Evolutionary conservation across 768 basidiomycete species (phyloP).

Genomic region (Phaeotremella fagi): DNA sequence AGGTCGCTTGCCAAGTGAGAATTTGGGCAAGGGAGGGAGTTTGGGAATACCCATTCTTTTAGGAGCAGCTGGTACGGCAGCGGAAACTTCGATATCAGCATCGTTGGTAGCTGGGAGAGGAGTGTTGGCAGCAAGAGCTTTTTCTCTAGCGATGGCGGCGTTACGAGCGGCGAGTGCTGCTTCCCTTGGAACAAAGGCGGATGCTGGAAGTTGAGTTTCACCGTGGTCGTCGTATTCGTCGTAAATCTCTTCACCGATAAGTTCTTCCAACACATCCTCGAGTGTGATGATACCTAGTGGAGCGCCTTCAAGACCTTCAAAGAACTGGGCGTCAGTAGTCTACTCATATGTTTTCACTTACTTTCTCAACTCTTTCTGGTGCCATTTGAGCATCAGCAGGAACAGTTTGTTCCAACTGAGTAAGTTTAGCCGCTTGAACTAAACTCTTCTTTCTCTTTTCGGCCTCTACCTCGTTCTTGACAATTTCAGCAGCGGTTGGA

Average conservation of each 20-base stretch:
- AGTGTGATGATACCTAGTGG: slow-evolving; percentile 88
- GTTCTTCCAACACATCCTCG: slow-evolving; percentile 87
- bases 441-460: slow-evolving; percentile 32
- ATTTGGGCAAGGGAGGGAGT: slow-evolving; percentile 15
- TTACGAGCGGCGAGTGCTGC: slow-evolving; percentile 28
- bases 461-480: slow-evolving; percentile 16
- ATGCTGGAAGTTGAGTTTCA: slow-evolving; percentile 48
- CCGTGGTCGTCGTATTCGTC: slow-evolving; percentile 76
- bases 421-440: slow-evolving; percentile 41
- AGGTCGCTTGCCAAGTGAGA: slow-evolving; percentile 17
- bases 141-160: slow-evolving; percentile 28
- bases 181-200: slow-evolving; percentile 50
- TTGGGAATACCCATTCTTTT: slow-evolving; percentile 9
- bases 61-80: background rate
- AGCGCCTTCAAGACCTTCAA: slow-evolving; percentile 77
- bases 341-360: slow-evolving; percentile 38
- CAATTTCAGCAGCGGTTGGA: slow-evolving; percentile 10
- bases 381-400: slow-evolving; percentile 80
- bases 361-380: slow-evolving; percentile 70
- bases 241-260: slow-evolving; percentile 89
- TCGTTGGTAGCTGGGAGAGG: slow-evolving; percentile 20
- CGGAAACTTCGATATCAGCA: slow-evolving; percentile 14
- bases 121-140: slow-evolving; percentile 14
- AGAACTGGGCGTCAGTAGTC: slow-evolving; percentile 55
- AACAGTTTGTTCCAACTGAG: slow-evolving; percentile 69